These are phyloP conservation scores for Andrographis paniculata DNA, from an alignment of 305 asterid species.

Conservation along the genomic window DNA sequence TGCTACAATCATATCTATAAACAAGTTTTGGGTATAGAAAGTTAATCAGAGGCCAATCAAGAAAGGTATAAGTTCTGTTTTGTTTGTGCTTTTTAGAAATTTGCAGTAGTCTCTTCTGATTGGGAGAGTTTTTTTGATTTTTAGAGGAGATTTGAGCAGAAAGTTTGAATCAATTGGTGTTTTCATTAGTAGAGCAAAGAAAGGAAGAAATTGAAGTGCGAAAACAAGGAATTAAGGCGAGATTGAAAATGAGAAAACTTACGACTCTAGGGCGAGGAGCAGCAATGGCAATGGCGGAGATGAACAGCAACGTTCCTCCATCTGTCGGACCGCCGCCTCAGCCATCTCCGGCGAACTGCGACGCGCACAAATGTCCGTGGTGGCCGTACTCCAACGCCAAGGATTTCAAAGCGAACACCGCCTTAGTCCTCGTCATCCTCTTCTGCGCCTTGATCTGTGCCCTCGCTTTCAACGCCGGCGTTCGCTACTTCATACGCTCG, in stretches of 20 bases:
- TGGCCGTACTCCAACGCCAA: conserved; percentile 62
- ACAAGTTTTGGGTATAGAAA: background rate
- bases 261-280: conserved; percentile 16
- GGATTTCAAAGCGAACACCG: conserved; percentile 55
- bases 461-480: conserved; percentile 38
- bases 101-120: too few species aligned
- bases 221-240: background rate
- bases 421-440: conserved; percentile 38
- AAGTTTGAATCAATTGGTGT: too few species aligned
- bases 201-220: background rate
- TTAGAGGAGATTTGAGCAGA: too few species aligned
- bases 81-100: too few species aligned
- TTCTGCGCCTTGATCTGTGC: conserved; percentile 35
- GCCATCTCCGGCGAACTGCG: conserved; percentile 22
- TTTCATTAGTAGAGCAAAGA: too few species aligned
- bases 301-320: conserved; percentile 24
- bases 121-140: too few species aligned
- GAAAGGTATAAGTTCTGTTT: too few species aligned
- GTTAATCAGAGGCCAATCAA: background rate
- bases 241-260: conserved; percentile 27
- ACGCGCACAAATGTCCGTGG: conserved; percentile 48
- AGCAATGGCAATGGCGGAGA: conserved; percentile 32
- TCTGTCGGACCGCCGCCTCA: conserved; percentile 16
- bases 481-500: conserved; percentile 34
- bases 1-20: background rate